Conservation (phyloP, 345 rosid species). For the Durio zibethinus region DNA sequence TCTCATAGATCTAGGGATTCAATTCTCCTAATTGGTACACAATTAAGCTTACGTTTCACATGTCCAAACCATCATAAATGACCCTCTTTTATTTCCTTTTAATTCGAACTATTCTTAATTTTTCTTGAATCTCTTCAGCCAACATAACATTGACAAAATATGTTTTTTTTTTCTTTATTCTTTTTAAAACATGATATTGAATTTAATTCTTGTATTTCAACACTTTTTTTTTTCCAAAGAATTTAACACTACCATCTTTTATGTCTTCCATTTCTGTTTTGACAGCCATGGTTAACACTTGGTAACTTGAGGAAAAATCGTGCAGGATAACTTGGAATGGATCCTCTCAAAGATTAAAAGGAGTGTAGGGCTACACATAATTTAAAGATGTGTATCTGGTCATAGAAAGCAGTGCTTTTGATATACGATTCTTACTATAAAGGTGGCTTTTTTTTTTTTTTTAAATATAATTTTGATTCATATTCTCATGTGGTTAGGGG, state of each 20-base stretch:
- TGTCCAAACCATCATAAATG: no score
- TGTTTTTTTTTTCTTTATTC: not conserved
- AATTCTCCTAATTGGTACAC: no score
- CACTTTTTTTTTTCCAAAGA: not conserved
- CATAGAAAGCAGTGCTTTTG: not conserved
- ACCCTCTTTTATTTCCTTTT: no score
- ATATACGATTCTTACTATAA: not conserved
- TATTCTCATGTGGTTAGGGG: no score
- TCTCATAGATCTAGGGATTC: no score
- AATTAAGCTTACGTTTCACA: no score
- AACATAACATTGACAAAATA: not conserved
- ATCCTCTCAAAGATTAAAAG: no score
- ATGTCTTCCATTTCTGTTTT: no score
- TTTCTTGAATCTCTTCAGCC: no score
- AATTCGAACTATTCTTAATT: no score
- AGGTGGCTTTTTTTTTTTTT: not conserved
- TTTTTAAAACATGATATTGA: not conserved
- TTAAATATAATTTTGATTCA: not conserved
- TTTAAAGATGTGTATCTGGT: not conserved
- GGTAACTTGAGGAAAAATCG: not conserved
- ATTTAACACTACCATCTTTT: not conserved
- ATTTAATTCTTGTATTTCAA: not conserved
- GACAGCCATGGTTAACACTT: not conserved
- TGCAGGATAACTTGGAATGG: not conserved
- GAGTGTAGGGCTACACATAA: not conserved